These are phyloP conservation scores for Microbotryum silenes-acaulis DNA, from an alignment of 1,284 basidiomycete species.

Conservation along the genomic window DNA sequence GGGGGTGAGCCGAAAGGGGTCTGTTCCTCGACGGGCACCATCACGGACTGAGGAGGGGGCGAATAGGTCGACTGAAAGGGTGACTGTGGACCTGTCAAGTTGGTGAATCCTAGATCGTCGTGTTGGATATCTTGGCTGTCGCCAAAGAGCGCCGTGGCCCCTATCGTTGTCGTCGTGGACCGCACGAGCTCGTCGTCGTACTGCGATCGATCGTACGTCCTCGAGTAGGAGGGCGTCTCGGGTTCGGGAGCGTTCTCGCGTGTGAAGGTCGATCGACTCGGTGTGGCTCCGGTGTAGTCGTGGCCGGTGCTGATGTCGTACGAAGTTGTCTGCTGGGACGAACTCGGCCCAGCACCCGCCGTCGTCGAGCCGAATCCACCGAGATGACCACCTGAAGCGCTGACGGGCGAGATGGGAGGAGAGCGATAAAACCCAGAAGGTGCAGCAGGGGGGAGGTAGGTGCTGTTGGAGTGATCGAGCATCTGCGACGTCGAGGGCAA, in stretches of 20 bases:
- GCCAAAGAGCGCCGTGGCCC: not conserved
- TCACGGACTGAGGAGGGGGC: not conserved
- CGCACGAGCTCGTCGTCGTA: not conserved
- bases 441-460: not conserved
- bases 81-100: not conserved
- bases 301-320: not conserved
- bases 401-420: not conserved
- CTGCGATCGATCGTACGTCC: not conserved
- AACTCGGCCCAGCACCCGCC: not conserved
- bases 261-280: conserved; percentile 2
- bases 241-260: conserved; percentile 22
- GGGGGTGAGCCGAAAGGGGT: conserved; percentile 16
- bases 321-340: not conserved
- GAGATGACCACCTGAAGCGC: not conserved
- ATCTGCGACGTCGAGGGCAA: conserved; percentile 1
- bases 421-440: not conserved
- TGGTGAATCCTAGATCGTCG: not conserved
- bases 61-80: not conserved
- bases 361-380: not conserved
- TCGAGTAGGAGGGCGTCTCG: conserved; percentile 12
- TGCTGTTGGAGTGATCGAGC: not conserved
- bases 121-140: not conserved
- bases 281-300: not conserved
- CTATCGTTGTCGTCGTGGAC: not conserved
- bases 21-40: conserved; percentile 6